Evolutionary conservation across 148 eudicot genomes (phyloP), one percentile per base, ranked within the genome.

Genomic region (Nyssa sinensis): DNA sequence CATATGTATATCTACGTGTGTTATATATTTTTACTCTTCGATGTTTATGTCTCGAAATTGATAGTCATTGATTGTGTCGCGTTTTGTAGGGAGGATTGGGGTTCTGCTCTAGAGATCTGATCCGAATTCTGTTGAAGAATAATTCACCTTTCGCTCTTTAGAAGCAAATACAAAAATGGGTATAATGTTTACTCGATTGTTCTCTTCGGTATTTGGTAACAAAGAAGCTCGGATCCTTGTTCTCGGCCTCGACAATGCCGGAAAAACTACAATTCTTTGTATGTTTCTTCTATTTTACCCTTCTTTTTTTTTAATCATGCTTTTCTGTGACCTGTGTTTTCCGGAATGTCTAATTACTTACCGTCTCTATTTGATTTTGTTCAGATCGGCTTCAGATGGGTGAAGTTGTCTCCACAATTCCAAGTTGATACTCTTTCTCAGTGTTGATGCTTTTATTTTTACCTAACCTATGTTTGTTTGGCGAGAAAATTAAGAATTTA

Each of bases 381-480:
- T 64, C 90, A 96, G 99, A 96, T 93, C 94, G 98, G 82, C 93
- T 96, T 72, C 99, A 96, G 90, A 93, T 96, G 99, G 99, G 99
- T 70, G 99, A 96, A 89, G 98, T 96, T 49, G 98, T 96, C 39
- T 93, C 98, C 75, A 96, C 99, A 37, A 96, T 96, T 67, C 99
- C 99, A 81, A 96, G 99, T 96, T 69, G 73, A 93, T 85, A 74
- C 51, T 82, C 82, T 65, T 29, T 65, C 59, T 74, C 21, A 5
- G 35, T 55, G n/a, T 24, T 67, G 64, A 9, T 70, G 17, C 39
- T 16, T 63, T 27, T 53, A 32, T n/a, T 55, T 1, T n/a, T 24
- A 55, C 17, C 24, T 55, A 21, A 5, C 14, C 2, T 17, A 9
- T 13, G 57, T 49, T 49, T 49, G 25, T 3, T n/a, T 55, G 25